Evolutionary conservation across 2,329 filamentous ascomycete species (phyloP).

Genomic region (Colletotrichum tropicicola): DNA sequence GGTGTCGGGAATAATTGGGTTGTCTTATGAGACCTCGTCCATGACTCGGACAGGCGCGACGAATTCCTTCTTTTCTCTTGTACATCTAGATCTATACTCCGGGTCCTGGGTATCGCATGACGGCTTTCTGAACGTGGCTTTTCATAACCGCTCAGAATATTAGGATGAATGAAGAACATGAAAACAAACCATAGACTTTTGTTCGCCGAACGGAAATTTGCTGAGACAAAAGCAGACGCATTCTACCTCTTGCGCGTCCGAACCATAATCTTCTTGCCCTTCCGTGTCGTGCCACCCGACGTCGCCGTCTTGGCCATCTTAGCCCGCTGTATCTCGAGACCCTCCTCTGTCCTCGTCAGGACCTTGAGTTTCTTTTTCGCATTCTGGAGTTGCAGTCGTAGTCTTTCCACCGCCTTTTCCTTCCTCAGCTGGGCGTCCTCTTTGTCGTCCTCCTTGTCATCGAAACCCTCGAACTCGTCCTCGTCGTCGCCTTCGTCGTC

Average conservation of each 20-base stretch:
- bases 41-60: slow-evolving; percentile 14
- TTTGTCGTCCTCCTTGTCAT: slow-evolving; percentile 31
- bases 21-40: slow-evolving; percentile 14
- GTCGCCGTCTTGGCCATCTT: slow-evolving; percentile 74
- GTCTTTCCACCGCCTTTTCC: slow-evolving; percentile 51
- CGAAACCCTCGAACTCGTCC: slow-evolving; percentile 34
- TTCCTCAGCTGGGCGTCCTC: slow-evolving; percentile 48
- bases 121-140: slow-evolving; percentile 31
- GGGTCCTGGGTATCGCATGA: slow-evolving; percentile 34
- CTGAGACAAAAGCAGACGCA: neutral
- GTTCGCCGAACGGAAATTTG: slow-evolving; percentile 4
- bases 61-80: slow-evolving; percentile 14
- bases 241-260: slow-evolving; percentile 66
- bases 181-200: slow-evolving; percentile 8
- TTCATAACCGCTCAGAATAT: slow-evolving; percentile 19
- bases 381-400: slow-evolving; percentile 57
- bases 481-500: slow-evolving; percentile 37
- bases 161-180: slow-evolving; percentile 26
- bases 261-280: slow-evolving; percentile 70
- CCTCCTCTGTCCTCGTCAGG: slow-evolving; percentile 63
- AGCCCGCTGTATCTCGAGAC: slow-evolving; percentile 66
- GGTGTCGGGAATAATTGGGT: slow-evolving; percentile 14
- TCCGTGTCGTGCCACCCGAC: slow-evolving; percentile 65
- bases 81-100: slow-evolving; percentile 31
- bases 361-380: slow-evolving; percentile 64